Evolutionary conservation across 2,329 filamentous ascomycete species (phyloP), one percentile per base, ranked within the genome.

Genomic region (Acarospora socialis): DNA sequence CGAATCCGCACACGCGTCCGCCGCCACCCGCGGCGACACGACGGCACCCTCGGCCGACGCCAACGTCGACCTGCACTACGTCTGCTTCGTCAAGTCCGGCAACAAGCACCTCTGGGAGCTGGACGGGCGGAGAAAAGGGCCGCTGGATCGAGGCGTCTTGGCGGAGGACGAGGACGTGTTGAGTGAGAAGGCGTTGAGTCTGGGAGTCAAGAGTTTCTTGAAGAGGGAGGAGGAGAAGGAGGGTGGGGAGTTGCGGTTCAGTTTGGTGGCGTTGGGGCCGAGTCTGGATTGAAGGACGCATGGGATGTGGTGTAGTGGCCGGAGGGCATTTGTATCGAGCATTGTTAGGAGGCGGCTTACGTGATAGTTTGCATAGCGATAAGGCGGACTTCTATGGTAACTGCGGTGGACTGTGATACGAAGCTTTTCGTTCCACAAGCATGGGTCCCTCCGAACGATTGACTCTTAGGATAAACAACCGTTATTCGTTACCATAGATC

Each of bases 51-150:
- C 69, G 33, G 82, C 83, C 6, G 68, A 74, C n/a, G 80, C 81
- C 46, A 70, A 78, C 44, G 67, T 93, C n/a, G 87, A 94, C 50
- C 64, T 94, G 46, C 90, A 98, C 61, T 95, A 92, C 53, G 87
- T 95, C 28, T 90, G 82, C 50, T 98, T 95, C 56, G 80, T 90
- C 32, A 90, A 86, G 61, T 70, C 67, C 2, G 58, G 57, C 31
- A 73, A 80, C 52, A 77, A 77, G 34, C 68, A 68, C 5, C 62
- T 92, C 24, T 92, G 80, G 73, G 83, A 92, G 58, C 55, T 92
- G 46, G 82, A 92, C 55, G 83, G 83, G 1, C 55, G 66, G 14
- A 63, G 78, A 29, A 78, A 77, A 45, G 81, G 81, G 0, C 81
- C 81, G 1, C 55, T 87, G 27, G 70, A 82, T 42, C 63, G 81